Percentiles rank a stretch among this genome's conserved stretches.
phyloP scores from a whole-genome alignment of 2,329 filamentous ascomycete species.

The Pyrenochaeta sp. region DNA sequence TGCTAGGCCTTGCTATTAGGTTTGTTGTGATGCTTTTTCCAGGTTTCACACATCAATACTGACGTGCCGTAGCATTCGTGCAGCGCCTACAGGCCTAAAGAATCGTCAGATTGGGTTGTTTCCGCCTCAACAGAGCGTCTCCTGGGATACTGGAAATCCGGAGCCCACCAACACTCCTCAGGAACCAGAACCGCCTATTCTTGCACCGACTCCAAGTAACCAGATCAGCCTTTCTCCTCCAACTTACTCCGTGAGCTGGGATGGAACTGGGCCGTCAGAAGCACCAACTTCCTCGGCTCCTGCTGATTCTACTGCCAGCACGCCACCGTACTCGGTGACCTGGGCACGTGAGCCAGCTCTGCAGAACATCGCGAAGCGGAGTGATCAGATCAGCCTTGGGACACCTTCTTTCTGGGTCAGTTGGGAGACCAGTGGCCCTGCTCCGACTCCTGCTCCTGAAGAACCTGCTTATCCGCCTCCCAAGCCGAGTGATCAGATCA shows the following conservation, averaged over 20 bases:
- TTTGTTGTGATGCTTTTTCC: constrained; percentile 11
- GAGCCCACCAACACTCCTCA: constrained; percentile 18
- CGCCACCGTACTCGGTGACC: constrained; percentile 11
- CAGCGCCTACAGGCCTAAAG: constrained; percentile 28
- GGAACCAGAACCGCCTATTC: constrained; percentile 8
- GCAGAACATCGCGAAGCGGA: not conserved
- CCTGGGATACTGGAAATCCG: constrained; percentile 22
- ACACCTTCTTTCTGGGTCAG: constrained; percentile 18
- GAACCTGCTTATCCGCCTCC: not conserved
- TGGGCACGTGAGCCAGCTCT: constrained; percentile 7
- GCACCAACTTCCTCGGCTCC: not conserved
- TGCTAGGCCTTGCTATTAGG: constrained; percentile 38
- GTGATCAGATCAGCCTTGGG: constrained; percentile 16
- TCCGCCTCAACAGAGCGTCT: constrained; percentile 26
- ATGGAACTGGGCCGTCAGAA: constrained; percentile 2
- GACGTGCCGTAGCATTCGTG: constrained; percentile 23
- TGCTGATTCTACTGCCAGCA: not conserved
- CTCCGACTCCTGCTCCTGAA: constrained; percentile 3
- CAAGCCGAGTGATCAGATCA: constrained; percentile 10
- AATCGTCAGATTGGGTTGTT: constrained; percentile 23
- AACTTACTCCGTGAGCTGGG: constrained; percentile 9
- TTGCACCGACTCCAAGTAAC: constrained; percentile 12
- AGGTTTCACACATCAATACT: not conserved
- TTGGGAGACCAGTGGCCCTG: constrained; percentile 13
- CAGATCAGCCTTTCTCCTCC: constrained; percentile 13